Evolutionary conservation across 768 basidiomycete species (phyloP), one percentile per base, ranked within the genome.

Genomic region (Tubosaeta sp.): DNA sequence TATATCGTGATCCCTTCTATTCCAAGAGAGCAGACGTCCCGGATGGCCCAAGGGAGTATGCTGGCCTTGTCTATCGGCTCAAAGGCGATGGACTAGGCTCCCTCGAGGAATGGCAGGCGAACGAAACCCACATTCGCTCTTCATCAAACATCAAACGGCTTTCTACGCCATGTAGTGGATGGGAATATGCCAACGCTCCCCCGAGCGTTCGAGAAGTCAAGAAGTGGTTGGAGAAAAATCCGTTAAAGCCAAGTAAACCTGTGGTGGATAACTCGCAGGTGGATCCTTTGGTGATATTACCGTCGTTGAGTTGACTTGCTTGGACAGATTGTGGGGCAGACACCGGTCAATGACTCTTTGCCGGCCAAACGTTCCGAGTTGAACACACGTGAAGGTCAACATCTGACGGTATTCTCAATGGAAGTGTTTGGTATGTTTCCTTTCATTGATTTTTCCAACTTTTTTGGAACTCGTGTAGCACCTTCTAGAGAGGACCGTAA

Each of bases 1-100:
- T 87, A 21, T 94, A 96, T 67, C 81, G 76, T 40, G 72, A 79
- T n/a, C 89, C 94, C 0, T 86, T 79, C 67, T 99, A 91, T 62
- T 91, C 90, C 6, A 79, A 80, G 45, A 74, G 76, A 21, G 57
- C 59, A 4, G 95, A 98, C 63, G 77, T 84, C 0, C 86, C 92
- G 1, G 75, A 76, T 29, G 69, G 71, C n/a, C 69, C 84, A 3
- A 76, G 82, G 59, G 87, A 91, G 69, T 94, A 86, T 65, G 92
- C 83, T 19, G 94, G 93, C 0, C 66, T 90, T 1, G 60, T 79
- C n/a, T 94, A 87, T 65, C 73, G 73, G 35, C 71, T 94, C 19
- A 83, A 84, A 57, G 84, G 87, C 5, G 81, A 79, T 1, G 72
- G 81, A 8, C 69, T 89, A 11, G 63, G 68, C 21, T 69, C 69